phyloP scores from a whole-genome alignment of 257 asterid species.

The Solanum medicagineum region DNA sequence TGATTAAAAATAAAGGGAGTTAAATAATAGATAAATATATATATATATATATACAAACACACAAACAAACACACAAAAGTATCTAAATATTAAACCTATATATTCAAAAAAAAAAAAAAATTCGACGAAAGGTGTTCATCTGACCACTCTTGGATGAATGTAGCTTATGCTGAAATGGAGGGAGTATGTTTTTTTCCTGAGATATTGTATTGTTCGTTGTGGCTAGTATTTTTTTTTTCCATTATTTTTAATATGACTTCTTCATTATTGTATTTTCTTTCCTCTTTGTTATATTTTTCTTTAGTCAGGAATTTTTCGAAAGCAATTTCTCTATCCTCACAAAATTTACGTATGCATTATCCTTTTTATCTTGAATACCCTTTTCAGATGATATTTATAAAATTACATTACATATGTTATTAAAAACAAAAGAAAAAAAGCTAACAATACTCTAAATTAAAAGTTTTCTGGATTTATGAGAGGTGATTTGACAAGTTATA shows the following conservation, averaged over 20 bases:
- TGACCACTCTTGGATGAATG: too few relatives aligned
- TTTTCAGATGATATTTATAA: background rate
- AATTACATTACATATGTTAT: background rate
- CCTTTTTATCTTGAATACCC: background rate
- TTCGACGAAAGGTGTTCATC: too few relatives aligned
- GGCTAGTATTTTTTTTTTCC: rapidly evolving
- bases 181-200: too few relatives aligned
- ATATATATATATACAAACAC: too few relatives aligned
- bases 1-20: too few relatives aligned
- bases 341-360: background rate
- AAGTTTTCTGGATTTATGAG: background rate
- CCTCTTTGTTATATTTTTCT: background rate
- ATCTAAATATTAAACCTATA: too few relatives aligned
- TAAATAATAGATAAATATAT: too few relatives aligned
- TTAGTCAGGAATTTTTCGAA: background rate
- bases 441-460: background rate
- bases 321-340: background rate
- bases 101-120: too few relatives aligned
- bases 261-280: background rate
- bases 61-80: too few relatives aligned
- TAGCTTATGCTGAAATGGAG: too few relatives aligned
- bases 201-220: too few relatives aligned
- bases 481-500: background rate
- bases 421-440: background rate
- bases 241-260: background rate